These are phyloP conservation scores for Ambrosia trifida DNA, from an alignment of 129 eudicot genomes.

Conservation along the genomic window DNA sequence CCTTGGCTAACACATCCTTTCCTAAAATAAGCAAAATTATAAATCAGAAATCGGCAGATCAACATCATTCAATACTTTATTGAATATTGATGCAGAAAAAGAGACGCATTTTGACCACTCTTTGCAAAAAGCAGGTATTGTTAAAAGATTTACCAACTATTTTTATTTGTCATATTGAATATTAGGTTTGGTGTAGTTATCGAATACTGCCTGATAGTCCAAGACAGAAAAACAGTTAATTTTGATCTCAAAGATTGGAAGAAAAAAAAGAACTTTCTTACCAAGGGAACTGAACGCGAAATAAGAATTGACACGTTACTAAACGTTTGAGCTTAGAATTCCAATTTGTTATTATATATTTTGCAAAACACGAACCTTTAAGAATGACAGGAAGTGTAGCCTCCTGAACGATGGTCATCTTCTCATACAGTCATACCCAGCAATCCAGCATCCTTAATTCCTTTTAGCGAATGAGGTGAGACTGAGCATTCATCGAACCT, in stretches of 20 bases:
- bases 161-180: not conserved
- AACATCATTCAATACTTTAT: not conserved
- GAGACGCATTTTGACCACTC: constrained; percentile 1
- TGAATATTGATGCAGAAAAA: not conserved
- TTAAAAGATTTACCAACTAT: not conserved
- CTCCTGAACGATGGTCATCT: constrained; percentile 96
- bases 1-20: constrained; percentile 97
- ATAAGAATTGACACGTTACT: not conserved
- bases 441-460: constrained; percentile 91
- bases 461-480: constrained; percentile 77
- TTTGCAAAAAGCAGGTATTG: not conserved
- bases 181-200: not conserved
- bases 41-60: constrained; percentile 10
- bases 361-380: constrained; percentile 43
- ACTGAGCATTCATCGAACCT: constrained; percentile 94
- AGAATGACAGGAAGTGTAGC: constrained; percentile 95
- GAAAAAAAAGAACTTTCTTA: too few relatives aligned
- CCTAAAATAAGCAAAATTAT: constrained; percentile 42
- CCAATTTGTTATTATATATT: not conserved
- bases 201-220: not conserved
- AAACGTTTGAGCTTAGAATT: not conserved
- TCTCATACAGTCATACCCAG: too few relatives aligned
- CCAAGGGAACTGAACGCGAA: not conserved
- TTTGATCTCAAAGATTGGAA: too few relatives aligned
- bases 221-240: not conserved